These are phyloP conservation scores for Scopulariopsis brevicaulis DNA, from an alignment of 2,329 filamentous ascomycete species.

Conservation along the genomic window DNA sequence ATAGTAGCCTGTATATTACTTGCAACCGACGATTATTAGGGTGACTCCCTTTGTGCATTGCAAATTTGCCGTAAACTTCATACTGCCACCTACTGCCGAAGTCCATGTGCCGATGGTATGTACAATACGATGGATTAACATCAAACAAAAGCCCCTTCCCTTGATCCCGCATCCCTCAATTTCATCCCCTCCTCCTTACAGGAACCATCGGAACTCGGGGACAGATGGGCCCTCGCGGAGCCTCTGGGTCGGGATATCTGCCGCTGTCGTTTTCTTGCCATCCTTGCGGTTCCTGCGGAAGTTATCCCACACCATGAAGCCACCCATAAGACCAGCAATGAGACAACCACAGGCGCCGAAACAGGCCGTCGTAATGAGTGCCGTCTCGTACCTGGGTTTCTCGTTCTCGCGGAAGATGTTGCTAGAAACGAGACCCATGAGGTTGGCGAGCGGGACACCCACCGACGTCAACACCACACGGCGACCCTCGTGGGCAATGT, in stretches of 20 bases:
- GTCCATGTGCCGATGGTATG: too few species aligned
- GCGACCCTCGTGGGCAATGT: constrained; percentile 65
- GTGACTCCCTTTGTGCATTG: too few species aligned
- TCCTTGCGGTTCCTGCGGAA: constrained; percentile 38
- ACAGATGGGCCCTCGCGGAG: constrained; percentile 34
- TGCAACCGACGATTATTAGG: too few species aligned
- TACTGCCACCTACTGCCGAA: too few species aligned
- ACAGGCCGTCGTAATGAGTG: constrained; percentile 51
- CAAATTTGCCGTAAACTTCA: too few species aligned
- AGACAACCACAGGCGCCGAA: constrained; percentile 51
- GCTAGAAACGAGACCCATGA: constrained; percentile 60
- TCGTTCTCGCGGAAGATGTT: constrained; percentile 58
- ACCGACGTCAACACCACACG: constrained; percentile 60
- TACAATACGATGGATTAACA: neutral
- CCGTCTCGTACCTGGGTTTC: constrained; percentile 54
- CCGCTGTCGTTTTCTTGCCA: constrained; percentile 32
- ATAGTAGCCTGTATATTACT: too few species aligned
- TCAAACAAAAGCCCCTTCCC: neutral
- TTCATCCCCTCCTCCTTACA: constrained; percentile 14
- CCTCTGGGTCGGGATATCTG: constrained; percentile 36
- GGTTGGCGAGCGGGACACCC: constrained; percentile 62
- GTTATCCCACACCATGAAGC: constrained; percentile 49
- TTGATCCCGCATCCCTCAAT: neutral
- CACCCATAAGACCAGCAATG: constrained; percentile 40
- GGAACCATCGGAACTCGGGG: constrained; percentile 39